Evolutionary conservation across 140 eudicot genomes (phyloP), one percentile per base, ranked within the genome.

Genomic region (Senecio squalidus): DNA sequence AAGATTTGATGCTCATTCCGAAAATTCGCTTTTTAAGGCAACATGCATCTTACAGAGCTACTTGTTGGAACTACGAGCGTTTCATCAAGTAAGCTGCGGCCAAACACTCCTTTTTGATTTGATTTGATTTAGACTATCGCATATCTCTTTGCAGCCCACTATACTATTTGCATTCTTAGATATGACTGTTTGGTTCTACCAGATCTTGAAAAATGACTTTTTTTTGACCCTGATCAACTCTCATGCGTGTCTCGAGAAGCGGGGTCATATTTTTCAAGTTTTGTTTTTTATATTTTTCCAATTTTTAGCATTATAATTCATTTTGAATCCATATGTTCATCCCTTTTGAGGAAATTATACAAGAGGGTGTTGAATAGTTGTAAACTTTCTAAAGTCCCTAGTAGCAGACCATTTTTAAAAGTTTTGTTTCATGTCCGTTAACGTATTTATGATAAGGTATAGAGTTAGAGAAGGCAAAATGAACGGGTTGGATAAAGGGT

Each of bases 31-130:
- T 64, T 62, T 72, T 50, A 64, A 63, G 77, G 77, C 78, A 72
- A 69, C 69, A 60, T 82, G 83, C 74, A 68, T 60, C 69, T 72
- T 64, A 68, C 83, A 72, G 71, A 72, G 65, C 79, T 59, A 72
- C 73, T 73, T 75, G 80, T 75, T 70, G 75, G 61, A 69, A 51
- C 62, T 57, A 60, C 41, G n/a, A n/a, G n/a, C n/a, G n/a, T n/a
- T n/a, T 48, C 38, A 51, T 26, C 62, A 48, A 59, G 11, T 63
- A 71, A 64, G 71, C 64, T 34, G 43, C 48, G 31, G 76, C 64
- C 63, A 72, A 56, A 51, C 46, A 55, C 40, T 17, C 28, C 13
- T 8, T 5, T 9, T 61, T 63, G 13, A 22, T 62, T 55, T 55
- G 61, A 72, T 72, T 62, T 71, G 76, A 71, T 71, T 48, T 64